Evolutionary conservation across 345 rosid species (phyloP).

Genomic region (Boechera stricta): DNA sequence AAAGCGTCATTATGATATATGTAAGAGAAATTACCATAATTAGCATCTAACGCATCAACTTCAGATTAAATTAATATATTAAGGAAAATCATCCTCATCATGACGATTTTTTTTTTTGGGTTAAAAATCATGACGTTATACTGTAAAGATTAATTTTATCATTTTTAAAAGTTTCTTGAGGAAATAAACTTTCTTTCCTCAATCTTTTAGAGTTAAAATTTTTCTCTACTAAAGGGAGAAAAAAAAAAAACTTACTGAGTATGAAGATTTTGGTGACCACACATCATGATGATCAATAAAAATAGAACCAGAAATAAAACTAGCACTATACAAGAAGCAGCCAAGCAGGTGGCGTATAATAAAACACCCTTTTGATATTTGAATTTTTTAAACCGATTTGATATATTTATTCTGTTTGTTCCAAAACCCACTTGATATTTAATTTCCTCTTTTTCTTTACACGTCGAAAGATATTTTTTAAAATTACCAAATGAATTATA

Average conservation of each 20-base stretch:
- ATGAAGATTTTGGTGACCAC: no score
- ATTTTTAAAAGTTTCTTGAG: no score
- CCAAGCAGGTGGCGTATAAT: not conserved
- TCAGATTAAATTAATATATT: not conserved
- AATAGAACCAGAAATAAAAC: not conserved
- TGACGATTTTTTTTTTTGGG: not conserved
- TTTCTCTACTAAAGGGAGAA: no score
- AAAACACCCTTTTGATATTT: not conserved
- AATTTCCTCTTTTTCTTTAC: not conserved
- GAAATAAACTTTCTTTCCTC: no score
- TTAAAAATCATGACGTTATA: no score
- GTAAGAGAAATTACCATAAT: not conserved
- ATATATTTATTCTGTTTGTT: not conserved
- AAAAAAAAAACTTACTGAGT: no score
- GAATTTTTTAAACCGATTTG: not conserved
- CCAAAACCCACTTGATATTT: no score
- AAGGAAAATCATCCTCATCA: not conserved
- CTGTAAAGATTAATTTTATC: no score
- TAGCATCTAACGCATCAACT: not conserved
- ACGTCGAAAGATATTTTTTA: not conserved
- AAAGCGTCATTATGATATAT: no score
- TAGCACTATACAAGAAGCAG: not conserved
- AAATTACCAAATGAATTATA: not conserved
- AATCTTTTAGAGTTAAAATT: no score
- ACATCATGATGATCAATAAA: no score